Evolutionary conservation across 164 flowering plant genomes (phyloP), one percentile per base, ranked within the genome.

Genomic region (Tinospora cordifolia): DNA sequence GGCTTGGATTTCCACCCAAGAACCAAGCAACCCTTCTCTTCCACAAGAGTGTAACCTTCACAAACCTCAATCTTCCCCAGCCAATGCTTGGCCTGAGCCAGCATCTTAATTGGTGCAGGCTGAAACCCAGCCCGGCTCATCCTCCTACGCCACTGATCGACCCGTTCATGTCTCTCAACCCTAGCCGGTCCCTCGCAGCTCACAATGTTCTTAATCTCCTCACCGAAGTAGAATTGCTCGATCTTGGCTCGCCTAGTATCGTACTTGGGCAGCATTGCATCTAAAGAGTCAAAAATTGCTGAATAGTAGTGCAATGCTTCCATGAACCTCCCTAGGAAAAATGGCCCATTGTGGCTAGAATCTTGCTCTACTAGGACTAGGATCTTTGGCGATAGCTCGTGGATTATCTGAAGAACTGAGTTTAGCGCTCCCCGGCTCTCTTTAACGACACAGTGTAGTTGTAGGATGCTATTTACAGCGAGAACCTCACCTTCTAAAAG

Each of bases 1-100:
- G 90, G 87, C 80, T 81, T 83, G 0, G 85, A 85, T 68, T 85
- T 83, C 90, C 88, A 87, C 1, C 90, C 90, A 26, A 87, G 85
- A 46, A 84, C 82, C 83, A 84, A 76, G 74, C 87, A 85, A 3
- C 90, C 90, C 73, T 87, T 87, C 66, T 87, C 88, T 71, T 87
- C 90, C 66, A 78, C 83, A 74, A 85, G 74, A 9, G 86, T 87
- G 57, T 87, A 84, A 1, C 88, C 90, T 62, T 84, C 86, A 57
- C 77, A 80, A 4, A 66, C 81, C n/a, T 75, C 79, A 27, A 54
- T 46, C 44, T 73, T 76, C 58, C 66, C 81, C 51, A 85, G 74
- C 88, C 88, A 85, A 47, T 83, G 83, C 77, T 83, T 81, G 67
- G 88, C 85, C 76, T 81, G 83, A 60, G 77, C 69, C 30, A 83